Evolutionary conservation across 2,329 filamentous ascomycete species (phyloP).

Genomic region (Trichophyton simii): DNA sequence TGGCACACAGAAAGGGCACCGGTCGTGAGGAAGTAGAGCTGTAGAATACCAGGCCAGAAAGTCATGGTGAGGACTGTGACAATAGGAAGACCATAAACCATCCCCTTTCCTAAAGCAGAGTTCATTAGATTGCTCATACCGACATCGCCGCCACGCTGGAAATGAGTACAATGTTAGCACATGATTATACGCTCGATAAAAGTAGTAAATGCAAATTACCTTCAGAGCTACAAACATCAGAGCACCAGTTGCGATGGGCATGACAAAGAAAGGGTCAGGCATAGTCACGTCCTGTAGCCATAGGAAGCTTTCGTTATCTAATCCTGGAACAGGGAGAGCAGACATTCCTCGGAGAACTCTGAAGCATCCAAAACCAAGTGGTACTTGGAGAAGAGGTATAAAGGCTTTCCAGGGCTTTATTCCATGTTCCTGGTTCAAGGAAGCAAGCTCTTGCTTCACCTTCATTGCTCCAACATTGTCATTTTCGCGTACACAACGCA

Average conservation of each 20-base stretch:
- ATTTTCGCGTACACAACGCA: slow-evolving; percentile 28
- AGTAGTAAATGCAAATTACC: slow-evolving; percentile 31
- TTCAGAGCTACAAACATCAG: slow-evolving; percentile 47
- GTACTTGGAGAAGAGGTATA: slow-evolving; percentile 49
- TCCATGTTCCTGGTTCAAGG: slow-evolving; percentile 44
- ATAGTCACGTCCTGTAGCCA: slow-evolving; percentile 73
- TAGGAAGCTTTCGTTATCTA: slow-evolving; percentile 55
- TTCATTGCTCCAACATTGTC: slow-evolving; percentile 40
- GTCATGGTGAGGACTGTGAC: slow-evolving; percentile 43
- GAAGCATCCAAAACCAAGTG: slow-evolving; percentile 71
- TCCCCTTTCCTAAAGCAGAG: slow-evolving; percentile 5
- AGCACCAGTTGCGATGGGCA: slow-evolving; percentile 52
- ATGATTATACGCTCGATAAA: neutral
- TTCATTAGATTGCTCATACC: slow-evolving; percentile 23
- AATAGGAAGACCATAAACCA: slow-evolving; percentile 39
- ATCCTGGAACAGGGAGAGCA: slow-evolving; percentile 63
- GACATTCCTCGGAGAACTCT: slow-evolving; percentile 63
- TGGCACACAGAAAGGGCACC: slow-evolving; percentile 32
- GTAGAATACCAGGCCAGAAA: slow-evolving; percentile 45
- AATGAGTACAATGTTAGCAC: neutral
- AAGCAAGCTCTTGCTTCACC: slow-evolving; percentile 36
- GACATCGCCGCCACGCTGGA: slow-evolving; percentile 24
- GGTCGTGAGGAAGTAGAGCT: slow-evolving; percentile 48
- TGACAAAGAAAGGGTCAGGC: slow-evolving; percentile 62
- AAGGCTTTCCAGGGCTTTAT: slow-evolving; percentile 42